These are phyloP conservation scores for Hysterangium stoloniferum DNA, from an alignment of 768 basidiomycete species.

Conservation along the genomic window DNA sequence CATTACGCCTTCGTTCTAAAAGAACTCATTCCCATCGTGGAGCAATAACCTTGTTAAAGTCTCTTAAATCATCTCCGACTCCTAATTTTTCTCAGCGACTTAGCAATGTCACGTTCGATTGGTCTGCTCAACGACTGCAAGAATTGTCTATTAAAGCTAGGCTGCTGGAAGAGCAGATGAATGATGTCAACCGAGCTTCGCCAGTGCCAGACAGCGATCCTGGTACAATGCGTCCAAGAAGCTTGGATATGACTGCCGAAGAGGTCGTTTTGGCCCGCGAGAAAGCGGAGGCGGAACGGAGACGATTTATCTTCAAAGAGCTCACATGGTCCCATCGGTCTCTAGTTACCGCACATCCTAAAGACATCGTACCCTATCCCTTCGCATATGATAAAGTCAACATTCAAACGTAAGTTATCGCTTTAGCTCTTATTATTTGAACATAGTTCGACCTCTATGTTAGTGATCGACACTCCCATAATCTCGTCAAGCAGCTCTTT, in stretches of 20 bases:
- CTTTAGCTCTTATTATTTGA: not conserved
- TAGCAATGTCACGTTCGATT: constrained; percentile 1
- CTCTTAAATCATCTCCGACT: not conserved
- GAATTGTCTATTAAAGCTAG: not conserved
- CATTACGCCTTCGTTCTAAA: not conserved
- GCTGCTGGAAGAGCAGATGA: not conserved
- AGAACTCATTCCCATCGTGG: not conserved
- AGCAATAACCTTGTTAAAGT: constrained; percentile 2
- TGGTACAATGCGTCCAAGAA: not conserved
- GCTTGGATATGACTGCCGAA: not conserved
- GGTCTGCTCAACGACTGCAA: not conserved
- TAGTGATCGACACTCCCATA: constrained; percentile 52
- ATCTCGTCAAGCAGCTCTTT: constrained; percentile 48
- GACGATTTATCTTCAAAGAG: not conserved
- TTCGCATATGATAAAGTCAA: constrained; percentile 1
- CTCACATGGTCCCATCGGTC: not conserved
- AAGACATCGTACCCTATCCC: constrained; percentile 3
- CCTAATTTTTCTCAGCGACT: not conserved
- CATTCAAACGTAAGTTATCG: not conserved
- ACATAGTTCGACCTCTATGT: not conserved
- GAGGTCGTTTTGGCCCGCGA: not conserved
- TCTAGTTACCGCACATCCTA: constrained; percentile 1
- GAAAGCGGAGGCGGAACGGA: not conserved
- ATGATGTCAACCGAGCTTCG: not conserved
- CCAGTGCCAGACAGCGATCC: not conserved